A percentile compares a stretch with the other conserved stretches of the same genome.
Conservation (phyloP, 108 stramenopile species). For the Cyclotella atomus region DNA sequence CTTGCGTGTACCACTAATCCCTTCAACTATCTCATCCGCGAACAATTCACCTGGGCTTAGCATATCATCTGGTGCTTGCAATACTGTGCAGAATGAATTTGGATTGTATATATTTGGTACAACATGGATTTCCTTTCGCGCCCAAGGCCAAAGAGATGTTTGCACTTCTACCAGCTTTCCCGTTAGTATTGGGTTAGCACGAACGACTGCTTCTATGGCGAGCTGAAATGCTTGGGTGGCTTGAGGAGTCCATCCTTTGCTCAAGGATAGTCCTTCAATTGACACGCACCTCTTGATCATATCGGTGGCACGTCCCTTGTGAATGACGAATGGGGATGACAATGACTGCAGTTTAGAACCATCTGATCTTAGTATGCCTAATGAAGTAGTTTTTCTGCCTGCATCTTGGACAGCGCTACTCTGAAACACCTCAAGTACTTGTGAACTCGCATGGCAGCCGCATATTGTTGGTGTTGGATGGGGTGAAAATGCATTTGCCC, state of each 20-base stretch:
- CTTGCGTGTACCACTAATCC: constrained; percentile 9
- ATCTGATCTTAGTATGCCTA: not conserved
- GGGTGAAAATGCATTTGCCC: not conserved
- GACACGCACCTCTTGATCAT: constrained; percentile 54
- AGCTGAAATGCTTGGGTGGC: constrained; percentile 43
- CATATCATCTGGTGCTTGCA: constrained; percentile 38
- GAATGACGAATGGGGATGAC: constrained; percentile 26
- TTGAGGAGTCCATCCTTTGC: constrained; percentile 45
- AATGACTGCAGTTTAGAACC: not conserved
- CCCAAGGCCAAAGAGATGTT: constrained; percentile 44
- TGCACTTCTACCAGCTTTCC: constrained; percentile 50
- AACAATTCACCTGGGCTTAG: constrained; percentile 19
- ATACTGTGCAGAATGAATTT: constrained; percentile 41
- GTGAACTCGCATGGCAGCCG: too few relatives aligned
- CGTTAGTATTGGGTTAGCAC: constrained; percentile 51
- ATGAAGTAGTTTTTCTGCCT: not conserved
- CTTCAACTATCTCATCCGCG: not conserved
- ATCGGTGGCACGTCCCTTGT: constrained; percentile 43
- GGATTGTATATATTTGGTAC: constrained; percentile 39
- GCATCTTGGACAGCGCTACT: not conserved
- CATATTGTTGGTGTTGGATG: not conserved
- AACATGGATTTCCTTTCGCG: constrained; percentile 23
- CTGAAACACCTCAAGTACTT: not conserved
- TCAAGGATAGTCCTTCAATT: constrained; percentile 39
- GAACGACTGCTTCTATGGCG: constrained; percentile 48